Conservation (phyloP, 768 basidiomycete species). For the Hygrocybe punicea region DNA sequence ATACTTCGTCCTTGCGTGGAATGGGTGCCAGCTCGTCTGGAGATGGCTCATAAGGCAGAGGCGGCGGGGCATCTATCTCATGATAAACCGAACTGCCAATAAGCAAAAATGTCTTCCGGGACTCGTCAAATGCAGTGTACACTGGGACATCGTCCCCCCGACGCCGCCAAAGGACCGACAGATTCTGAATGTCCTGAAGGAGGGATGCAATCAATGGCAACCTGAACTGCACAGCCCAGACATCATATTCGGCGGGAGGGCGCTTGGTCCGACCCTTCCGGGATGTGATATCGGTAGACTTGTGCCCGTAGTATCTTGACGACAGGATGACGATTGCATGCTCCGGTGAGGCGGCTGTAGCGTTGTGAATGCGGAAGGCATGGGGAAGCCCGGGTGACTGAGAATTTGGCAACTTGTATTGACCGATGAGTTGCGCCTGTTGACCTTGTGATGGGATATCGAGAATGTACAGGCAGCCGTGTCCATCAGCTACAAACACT, state of each 20-base stretch:
- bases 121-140: slow-evolving; percentile 47
- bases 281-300: slow-evolving; percentile 13
- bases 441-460: slow-evolving; percentile 36
- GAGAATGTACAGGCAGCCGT: slow-evolving; percentile 63
- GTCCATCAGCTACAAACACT: slow-evolving; percentile 65
- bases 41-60: slow-evolving; percentile 51
- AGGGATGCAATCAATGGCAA: slow-evolving; percentile 37
- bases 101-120: slow-evolving; percentile 49
- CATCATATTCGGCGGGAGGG: slow-evolving; percentile 50
- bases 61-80: slow-evolving; percentile 31
- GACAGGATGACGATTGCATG: slow-evolving; percentile 53
- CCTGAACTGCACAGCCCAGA: slow-evolving; percentile 58
- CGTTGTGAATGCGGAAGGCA: slow-evolving; percentile 45
- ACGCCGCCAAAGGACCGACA: slow-evolving; percentile 67
- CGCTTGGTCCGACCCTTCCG: slow-evolving; percentile 23
- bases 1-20: slow-evolving; percentile 56
- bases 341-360: slow-evolving; percentile 37
- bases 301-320: slow-evolving; percentile 46
- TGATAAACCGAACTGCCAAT: slow-evolving; percentile 58
- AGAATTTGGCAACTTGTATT: slow-evolving; percentile 51
- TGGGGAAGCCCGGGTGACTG: slow-evolving; percentile 26
- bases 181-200: slow-evolving; percentile 28
- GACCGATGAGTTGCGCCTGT: slow-evolving; percentile 47
- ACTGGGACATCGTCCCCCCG: slow-evolving; percentile 70
- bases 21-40: slow-evolving; percentile 67